Base-by-base conservation (phyloP, 2,329 filamentous ascomycete species). In the Paraphoma sp. region DNA sequence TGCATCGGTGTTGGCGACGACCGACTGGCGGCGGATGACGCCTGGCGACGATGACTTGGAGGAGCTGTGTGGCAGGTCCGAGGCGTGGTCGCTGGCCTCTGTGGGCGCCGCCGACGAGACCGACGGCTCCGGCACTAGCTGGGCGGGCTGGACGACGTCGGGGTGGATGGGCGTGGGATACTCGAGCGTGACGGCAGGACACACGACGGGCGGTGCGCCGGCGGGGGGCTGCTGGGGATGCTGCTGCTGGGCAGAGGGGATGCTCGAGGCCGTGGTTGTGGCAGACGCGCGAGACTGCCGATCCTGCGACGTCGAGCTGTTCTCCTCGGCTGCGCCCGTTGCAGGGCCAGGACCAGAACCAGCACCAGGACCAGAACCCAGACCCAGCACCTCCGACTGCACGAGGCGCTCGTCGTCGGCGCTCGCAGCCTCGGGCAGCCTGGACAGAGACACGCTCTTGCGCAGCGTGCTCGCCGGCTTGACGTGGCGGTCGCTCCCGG, bases 1-100 rank as follows among this genome's bases (percentile, higher is more conserved):
- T 31, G 74, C 76, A 78, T 80, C 76, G 62, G 78, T 67, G 62
- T 67, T 67, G 53, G 68, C 67, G 46, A 77, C 72, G 48, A 79
- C 64, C 29, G 77, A 79, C 62, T 79, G 77, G 53, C 70, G 69
- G 53, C 78, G 74, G 31, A 67, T 48, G 73, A 79, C 40, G 76
- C 78, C 64, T 81, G 83, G 59, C 74, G 78, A 36, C 33, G 33
- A 36, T 36, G 33, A 36, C 33, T 36, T 36, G 33, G 33, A 36
- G 10, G 33, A 36, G 33, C 14, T 36, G 33, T 36, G 33, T 6
- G 33, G 33, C 9, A 14, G 10, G 33, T 36, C 33, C 2, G 33
- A 36, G 14, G 33, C 33, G 33, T 14, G 33, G 40, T 14, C 10
- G 40, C 40, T 42, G 16, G 16, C 14, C n/a, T 42, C 65, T 70